Evolutionary conservation across 306 rosid species (phyloP).

Genomic region (Carpinus fangiana): DNA sequence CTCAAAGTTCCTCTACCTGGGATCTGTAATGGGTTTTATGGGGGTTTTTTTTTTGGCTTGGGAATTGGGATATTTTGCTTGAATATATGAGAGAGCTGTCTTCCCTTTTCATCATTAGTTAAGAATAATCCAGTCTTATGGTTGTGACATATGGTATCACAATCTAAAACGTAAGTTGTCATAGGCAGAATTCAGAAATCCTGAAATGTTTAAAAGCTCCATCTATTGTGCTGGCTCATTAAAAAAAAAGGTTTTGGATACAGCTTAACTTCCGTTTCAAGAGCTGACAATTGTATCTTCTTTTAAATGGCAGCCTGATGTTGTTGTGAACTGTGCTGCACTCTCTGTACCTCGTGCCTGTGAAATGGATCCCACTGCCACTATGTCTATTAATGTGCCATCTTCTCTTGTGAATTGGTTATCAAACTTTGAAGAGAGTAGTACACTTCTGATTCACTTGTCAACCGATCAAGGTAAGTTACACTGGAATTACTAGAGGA

Average conservation of each 20-base stretch:
- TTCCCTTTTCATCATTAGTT: background rate
- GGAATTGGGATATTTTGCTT: background rate
- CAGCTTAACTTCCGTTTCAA: background rate
- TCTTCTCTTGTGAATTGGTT: conserved; percentile 76
- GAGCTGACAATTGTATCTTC: conserved; percentile 33
- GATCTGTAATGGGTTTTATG: background rate
- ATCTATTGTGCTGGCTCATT: background rate
- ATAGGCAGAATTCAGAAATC: background rate
- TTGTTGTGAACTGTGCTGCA: conserved; percentile 89
- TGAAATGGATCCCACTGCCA: conserved; percentile 71
- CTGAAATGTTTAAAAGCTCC: background rate
- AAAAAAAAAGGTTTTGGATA: background rate
- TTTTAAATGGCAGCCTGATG: conserved; percentile 70
- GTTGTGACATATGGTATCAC: background rate
- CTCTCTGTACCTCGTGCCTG: conserved; percentile 85
- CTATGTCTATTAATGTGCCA: conserved; percentile 81
- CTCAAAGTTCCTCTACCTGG: background rate
- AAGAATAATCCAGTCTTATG: background rate
- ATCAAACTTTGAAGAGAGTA: conserved; percentile 49
- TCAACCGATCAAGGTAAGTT: conserved; percentile 92
- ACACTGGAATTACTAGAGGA: conserved; percentile 4
- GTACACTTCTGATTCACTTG: conserved; percentile 68
- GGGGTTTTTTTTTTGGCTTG: background rate
- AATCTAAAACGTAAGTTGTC: background rate
- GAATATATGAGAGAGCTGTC: background rate